A percentile compares a stretch with the other conserved stretches of the same genome.
Conservation (phyloP, 805 yeast genomes). For the Teunomyces pallodes region DNA sequence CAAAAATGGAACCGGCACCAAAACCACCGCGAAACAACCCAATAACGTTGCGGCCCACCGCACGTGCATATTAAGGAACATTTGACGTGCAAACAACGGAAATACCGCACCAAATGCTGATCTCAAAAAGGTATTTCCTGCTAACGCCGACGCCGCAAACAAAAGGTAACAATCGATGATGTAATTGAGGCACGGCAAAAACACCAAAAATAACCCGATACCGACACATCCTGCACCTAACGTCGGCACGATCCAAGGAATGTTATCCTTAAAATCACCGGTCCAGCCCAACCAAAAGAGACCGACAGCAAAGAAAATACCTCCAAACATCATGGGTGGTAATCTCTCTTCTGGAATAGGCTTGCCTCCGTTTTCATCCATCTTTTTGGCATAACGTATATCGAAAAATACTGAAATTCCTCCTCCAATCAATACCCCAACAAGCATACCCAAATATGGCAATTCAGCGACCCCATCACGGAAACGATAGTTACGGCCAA, state of each 20-base stretch:
- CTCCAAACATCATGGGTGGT: constrained; percentile 72
- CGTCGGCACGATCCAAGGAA: constrained; percentile 75
- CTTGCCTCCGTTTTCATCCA: constrained; percentile 39
- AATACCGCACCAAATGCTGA: constrained; percentile 60
- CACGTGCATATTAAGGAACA: constrained; percentile 49
- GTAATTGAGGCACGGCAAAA: constrained; percentile 60
- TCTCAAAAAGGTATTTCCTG: constrained; percentile 60
- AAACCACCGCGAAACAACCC: constrained; percentile 48
- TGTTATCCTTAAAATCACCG: constrained; percentile 66
- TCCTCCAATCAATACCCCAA: constrained; percentile 36
- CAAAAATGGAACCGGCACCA: constrained; percentile 57
- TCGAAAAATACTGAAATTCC: constrained; percentile 27
- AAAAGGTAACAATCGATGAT: constrained; percentile 58
- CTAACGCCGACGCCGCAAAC: constrained; percentile 62
- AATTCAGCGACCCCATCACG: constrained; percentile 22
- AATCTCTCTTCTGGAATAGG: constrained; percentile 79
- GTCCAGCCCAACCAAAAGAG: constrained; percentile 88
- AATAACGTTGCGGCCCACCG: constrained; percentile 56
- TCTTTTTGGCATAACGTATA: constrained; percentile 26
- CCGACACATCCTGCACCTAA: constrained; percentile 43
- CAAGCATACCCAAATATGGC: constrained; percentile 32
- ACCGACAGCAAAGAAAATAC: constrained; percentile 70
- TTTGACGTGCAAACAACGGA: constrained; percentile 55
- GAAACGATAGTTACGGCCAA: constrained; percentile 37
- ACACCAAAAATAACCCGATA: constrained; percentile 51